phyloP scores from a whole-genome alignment of 2,329 filamentous ascomycete genomes.

The Claviceps monticola region DNA sequence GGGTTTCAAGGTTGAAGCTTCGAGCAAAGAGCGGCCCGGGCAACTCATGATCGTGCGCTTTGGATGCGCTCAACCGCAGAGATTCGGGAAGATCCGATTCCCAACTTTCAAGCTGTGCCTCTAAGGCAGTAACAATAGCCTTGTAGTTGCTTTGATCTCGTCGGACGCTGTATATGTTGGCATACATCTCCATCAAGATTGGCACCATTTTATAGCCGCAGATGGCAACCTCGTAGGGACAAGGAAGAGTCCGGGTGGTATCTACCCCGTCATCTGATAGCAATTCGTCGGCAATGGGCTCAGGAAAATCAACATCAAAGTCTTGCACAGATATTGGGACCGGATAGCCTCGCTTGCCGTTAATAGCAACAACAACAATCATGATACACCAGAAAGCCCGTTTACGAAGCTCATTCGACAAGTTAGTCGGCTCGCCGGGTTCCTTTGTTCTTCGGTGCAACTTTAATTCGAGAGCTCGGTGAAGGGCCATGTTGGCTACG shows the following conservation, averaged over 20 bases:
- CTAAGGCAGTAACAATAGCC: conserved; percentile 47
- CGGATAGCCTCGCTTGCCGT: conserved; percentile 62
- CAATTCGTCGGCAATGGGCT: conserved; percentile 56
- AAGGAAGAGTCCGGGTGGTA: conserved; percentile 39
- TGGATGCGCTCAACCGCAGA: conserved; percentile 33
- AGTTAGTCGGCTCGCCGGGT: conserved; percentile 30
- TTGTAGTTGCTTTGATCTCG: conserved; percentile 50
- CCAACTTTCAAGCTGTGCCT: conserved; percentile 50
- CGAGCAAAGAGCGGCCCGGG: conserved; percentile 42
- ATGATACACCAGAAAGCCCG: conserved; percentile 64
- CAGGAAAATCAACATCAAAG: conserved; percentile 65
- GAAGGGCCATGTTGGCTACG: conserved; percentile 49
- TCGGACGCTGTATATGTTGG: conserved; percentile 59
- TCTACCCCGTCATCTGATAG: conserved; percentile 52
- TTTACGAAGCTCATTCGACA: conserved; percentile 64
- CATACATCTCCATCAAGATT: conserved; percentile 60
- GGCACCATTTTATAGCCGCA: conserved; percentile 50
- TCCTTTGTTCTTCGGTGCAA: conserved; percentile 56
- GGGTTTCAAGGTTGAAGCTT: conserved; percentile 41
- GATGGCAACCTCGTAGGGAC: conserved; percentile 53
- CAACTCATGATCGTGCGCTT: conserved; percentile 26
- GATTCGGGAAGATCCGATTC: conserved; percentile 48
- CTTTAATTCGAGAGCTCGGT: conserved; percentile 59
- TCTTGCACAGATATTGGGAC: conserved; percentile 63
- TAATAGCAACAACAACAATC: conserved; percentile 51